phyloP scores from a whole-genome alignment of 352 stramenopile genomes.

The Lagenidium giganteum region DNA sequence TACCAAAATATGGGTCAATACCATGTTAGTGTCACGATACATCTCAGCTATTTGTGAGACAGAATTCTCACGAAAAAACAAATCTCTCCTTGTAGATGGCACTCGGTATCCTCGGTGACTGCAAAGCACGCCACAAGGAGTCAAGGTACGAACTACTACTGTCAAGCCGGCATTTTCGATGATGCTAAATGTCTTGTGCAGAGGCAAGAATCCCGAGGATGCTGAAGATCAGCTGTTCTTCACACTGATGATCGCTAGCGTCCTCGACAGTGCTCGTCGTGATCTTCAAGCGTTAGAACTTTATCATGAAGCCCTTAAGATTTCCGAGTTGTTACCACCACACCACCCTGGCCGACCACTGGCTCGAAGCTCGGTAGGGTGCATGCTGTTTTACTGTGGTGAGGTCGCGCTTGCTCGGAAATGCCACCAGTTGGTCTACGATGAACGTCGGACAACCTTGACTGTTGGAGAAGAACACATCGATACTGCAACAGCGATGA shows the following conservation, averaged over 20 bases:
- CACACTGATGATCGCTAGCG: slow-evolving; percentile 33
- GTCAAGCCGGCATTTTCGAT: too few relatives aligned
- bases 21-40: slow-evolving; percentile 26
- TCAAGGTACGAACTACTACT: slow-evolving; percentile 18
- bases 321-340: slow-evolving; percentile 24
- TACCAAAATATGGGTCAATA: slow-evolving; percentile 64
- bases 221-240: slow-evolving; percentile 51
- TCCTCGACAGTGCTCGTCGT: slow-evolving; percentile 47
- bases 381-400: slow-evolving; percentile 48
- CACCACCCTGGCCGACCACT: slow-evolving; percentile 31
- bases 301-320: slow-evolving; percentile 47
- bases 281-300: slow-evolving; percentile 42
- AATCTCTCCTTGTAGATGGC: slow-evolving; percentile 49
- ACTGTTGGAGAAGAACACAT: slow-evolving; percentile 27
- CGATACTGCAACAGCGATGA: slow-evolving; percentile 67
- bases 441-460: slow-evolving; percentile 20
- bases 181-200: neutral
- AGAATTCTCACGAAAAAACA: too few relatives aligned
- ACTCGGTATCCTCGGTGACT: slow-evolving; percentile 38
- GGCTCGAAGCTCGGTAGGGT: slow-evolving; percentile 44
- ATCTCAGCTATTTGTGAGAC: neutral
- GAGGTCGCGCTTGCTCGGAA: slow-evolving; percentile 41
- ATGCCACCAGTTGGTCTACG: slow-evolving; percentile 51
- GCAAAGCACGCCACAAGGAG: slow-evolving; percentile 27
- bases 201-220: slow-evolving; percentile 10